Conservation (phyloP, 2,329 filamentous ascomycete genomes). For the Gaeumannomyces sp. region DNA sequence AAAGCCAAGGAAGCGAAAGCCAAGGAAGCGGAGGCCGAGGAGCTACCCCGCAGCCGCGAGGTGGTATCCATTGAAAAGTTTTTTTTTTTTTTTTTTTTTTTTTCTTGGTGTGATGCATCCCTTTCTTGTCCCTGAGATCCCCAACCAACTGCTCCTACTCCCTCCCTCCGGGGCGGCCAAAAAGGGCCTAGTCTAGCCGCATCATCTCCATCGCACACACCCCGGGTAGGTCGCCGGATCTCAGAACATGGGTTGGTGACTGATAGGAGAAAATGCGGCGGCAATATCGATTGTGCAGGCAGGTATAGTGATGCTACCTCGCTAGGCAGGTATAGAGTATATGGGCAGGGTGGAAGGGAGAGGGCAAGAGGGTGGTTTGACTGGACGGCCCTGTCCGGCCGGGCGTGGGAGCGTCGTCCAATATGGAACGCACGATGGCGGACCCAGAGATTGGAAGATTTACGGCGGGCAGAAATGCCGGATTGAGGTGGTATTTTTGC, state of each 20-base stretch:
- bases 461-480: neutral
- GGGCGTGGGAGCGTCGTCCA: neutral
- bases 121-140: too few species aligned
- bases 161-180: too few species aligned
- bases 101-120: too few species aligned
- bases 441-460: neutral
- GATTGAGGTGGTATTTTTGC: neutral
- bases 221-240: neutral
- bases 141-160: too few species aligned
- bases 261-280: neutral
- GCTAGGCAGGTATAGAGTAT: too few species aligned
- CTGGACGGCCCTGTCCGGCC: too few species aligned
- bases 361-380: too few species aligned
- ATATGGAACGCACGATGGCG: too few species aligned
- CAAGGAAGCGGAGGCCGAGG: neutral
- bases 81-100: too few species aligned
- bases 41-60: neutral
- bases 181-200: too few species aligned
- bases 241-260: neutral
- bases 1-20: neutral
- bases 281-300: neutral
- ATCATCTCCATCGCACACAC: neutral
- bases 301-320: too few species aligned
- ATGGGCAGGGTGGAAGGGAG: too few species aligned
- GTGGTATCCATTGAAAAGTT: neutral